These are phyloP conservation scores for Microdochium nivale DNA, from an alignment of 2,329 filamentous ascomycete species.

Conservation along the genomic window DNA sequence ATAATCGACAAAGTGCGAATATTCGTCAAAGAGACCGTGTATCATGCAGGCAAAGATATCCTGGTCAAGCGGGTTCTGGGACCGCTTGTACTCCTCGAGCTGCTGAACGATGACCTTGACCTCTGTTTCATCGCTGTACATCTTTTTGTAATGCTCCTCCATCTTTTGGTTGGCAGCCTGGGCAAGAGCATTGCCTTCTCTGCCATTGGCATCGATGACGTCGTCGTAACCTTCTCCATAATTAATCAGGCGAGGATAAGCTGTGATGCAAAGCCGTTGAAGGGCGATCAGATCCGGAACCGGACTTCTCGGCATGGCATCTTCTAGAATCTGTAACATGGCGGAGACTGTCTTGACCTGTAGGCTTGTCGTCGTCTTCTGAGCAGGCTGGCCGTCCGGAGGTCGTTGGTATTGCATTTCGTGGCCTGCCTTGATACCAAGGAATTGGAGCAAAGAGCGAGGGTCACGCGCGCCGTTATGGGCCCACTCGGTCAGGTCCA, in stretches of 20 bases:
- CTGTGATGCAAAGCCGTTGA: slow-evolving; percentile 81
- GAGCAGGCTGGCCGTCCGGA: slow-evolving; percentile 48
- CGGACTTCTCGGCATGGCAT: slow-evolving; percentile 51
- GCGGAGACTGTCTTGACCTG: slow-evolving; percentile 79
- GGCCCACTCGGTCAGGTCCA: slow-evolving; percentile 77
- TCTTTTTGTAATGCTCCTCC: slow-evolving; percentile 96
- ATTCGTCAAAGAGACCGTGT: slow-evolving; percentile 94
- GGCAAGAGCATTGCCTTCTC: slow-evolving; percentile 72
- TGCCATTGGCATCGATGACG: slow-evolving; percentile 78
- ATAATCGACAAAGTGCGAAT: slow-evolving; percentile 90
- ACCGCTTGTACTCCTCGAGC: slow-evolving; percentile 81
- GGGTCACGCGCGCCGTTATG: slow-evolving; percentile 62
- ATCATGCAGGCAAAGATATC: slow-evolving; percentile 99
- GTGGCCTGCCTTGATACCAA: slow-evolving; percentile 75
- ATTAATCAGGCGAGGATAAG: slow-evolving; percentile 91
- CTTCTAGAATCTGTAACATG: slow-evolving; percentile 70
- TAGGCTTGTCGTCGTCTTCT: slow-evolving; percentile 62
- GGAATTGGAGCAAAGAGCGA: slow-evolving; percentile 65
- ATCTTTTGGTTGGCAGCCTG: slow-evolving; percentile 77
- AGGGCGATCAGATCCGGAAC: slow-evolving; percentile 66
- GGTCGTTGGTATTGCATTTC: slow-evolving; percentile 67
- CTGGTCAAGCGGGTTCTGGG: slow-evolving; percentile 74
- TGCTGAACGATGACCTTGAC: slow-evolving; percentile 79
- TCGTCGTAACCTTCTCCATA: slow-evolving; percentile 90
- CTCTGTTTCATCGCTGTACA: slow-evolving; percentile 88